Evolutionary conservation across 2,329 filamentous ascomycete genomes (phyloP), one percentile per base, ranked within the genome.

Genomic region (Pseudocercospora pini-densiflorae): DNA sequence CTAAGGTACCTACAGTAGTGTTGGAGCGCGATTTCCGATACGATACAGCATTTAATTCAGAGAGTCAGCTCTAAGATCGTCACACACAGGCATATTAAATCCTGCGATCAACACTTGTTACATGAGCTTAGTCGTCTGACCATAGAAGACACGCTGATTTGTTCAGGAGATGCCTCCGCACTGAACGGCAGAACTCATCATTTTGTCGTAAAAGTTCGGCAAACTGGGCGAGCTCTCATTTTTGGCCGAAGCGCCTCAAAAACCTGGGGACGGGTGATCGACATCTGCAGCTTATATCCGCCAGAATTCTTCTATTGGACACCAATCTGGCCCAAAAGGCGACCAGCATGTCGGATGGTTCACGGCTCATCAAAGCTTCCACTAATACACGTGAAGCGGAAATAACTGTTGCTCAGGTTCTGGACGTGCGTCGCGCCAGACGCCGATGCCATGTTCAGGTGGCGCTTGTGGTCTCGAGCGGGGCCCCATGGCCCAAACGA

Each of bases 211-310:
- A 55, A n/a, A 27, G 51, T 55, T 55, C 51, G 51, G 51, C 51
- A 55, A 55, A 31, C 6, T 27, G 16, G 27, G 24, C 12, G 51
- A 51, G 51, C 23, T n/a, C 27, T 33, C 51, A 31, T 55, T 55
- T 29, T 55, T 51, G 47, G 47, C 47, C 19, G 24, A 23, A 31
- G 51, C 24, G 23, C 23, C 51, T 55, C 51, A 55, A 27, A 55
- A 31, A 24, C 27, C 27, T 24, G 51, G 27, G n/a, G 7, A 14
- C 12, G 55, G 33, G 12, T 40, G 55, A 59, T 59, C 55, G 55
- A 59, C 55, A 43, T 59, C 9, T 59, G 55, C 31, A 59, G 55
- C 55, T 59, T 59, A 43, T 40, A 5, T 7, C 55, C 55, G 55
- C 31, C 55, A 33, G 9, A 33, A 23, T 33, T 27, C 24, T 58